Evolutionary conservation across 352 stramenopile genomes (phyloP), one percentile per base, ranked within the genome.

Genomic region (Pythium myriotylum): DNA sequence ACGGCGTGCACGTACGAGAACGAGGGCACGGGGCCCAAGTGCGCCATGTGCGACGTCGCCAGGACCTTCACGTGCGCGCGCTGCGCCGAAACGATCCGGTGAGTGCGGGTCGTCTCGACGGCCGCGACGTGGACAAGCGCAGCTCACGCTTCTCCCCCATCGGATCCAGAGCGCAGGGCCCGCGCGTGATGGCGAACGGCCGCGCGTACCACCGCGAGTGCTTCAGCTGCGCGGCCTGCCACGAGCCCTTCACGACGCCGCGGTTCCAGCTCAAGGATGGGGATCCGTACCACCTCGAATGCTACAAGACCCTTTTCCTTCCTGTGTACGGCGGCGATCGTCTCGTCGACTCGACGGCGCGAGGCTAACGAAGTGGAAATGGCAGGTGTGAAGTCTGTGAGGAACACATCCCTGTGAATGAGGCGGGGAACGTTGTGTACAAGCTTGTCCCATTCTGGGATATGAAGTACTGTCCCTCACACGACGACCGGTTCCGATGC

Each of bases 371-470:
- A 60, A 23, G 2, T 2, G 19, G 26, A 35, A 26, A 6, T 0
- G 35, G 9, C 41, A 91, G 79, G 2, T 91, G 82, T 41, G 74
- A 85, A 45, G 77, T 92, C 10, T 92, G 82, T 54, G 77, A 79
- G 37, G 61, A 77, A 32, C 74, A 73, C 22, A 82, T 92, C 14
- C 78, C 82, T 10, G 82, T 81, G 8, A 74, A 72, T 23, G 60
- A 53, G 10, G 81, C 66, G 4, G 62, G 79, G 23, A 81, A 76
- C 26, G 86, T 89, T 37, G 69, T 77, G 12, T 92, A 75, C 61
- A 81, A 86, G 64, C 59, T 86, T 7, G 86, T 89, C 54, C 70
- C 78, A 12, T 92, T 88, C 52, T 84, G 79, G 71, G 67, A 88
- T 26, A 64, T 78, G 50, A 81, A 82, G 13, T 89, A 83, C 33